Percentiles rank a stretch among this genome's conserved stretches.
Evolutionary conservation across 306 rosid genomes (phyloP).

Genomic region (Cicer pinnatifidum): DNA sequence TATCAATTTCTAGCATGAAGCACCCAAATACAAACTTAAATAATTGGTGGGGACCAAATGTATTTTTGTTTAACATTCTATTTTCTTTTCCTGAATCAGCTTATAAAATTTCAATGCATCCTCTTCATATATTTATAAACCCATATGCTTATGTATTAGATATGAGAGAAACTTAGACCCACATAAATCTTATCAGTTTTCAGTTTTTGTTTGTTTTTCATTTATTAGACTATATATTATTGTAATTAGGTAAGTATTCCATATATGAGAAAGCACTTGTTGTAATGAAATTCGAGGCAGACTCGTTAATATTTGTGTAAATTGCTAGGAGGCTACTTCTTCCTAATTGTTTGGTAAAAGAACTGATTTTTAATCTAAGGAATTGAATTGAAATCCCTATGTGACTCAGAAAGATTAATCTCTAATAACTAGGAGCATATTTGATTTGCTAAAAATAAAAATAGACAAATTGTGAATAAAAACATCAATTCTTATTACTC

Average conservation of each 20-base stretch:
- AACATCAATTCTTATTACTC: too few species aligned
- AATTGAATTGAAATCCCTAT: too few species aligned
- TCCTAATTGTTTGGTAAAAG: too few species aligned
- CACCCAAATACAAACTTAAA: background rate
- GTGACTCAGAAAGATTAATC: too few species aligned
- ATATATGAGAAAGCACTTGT: too few species aligned
- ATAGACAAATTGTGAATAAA: too few species aligned
- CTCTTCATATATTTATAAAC: background rate
- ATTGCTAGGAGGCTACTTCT: too few species aligned
- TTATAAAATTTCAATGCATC: background rate
- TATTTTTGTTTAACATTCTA: background rate
- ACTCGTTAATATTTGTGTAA: too few species aligned
- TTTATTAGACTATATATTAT: background rate
- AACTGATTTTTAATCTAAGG: too few species aligned
- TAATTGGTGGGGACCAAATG: constrained; percentile 14
- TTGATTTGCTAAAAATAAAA: too few species aligned
- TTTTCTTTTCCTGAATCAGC: background rate
- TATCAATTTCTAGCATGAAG: background rate
- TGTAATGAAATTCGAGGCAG: too few species aligned
- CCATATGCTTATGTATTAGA: background rate
- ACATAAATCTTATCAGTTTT: background rate
- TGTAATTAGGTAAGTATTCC: background rate
- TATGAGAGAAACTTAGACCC: background rate
- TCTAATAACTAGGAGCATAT: too few species aligned
- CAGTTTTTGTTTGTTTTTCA: background rate